A percentile compares a stretch with the other conserved stretches of the same genome.
Evolutionary conservation across 2,329 filamentous ascomycete species (phyloP).

Genomic region (Dothistroma pini): DNA sequence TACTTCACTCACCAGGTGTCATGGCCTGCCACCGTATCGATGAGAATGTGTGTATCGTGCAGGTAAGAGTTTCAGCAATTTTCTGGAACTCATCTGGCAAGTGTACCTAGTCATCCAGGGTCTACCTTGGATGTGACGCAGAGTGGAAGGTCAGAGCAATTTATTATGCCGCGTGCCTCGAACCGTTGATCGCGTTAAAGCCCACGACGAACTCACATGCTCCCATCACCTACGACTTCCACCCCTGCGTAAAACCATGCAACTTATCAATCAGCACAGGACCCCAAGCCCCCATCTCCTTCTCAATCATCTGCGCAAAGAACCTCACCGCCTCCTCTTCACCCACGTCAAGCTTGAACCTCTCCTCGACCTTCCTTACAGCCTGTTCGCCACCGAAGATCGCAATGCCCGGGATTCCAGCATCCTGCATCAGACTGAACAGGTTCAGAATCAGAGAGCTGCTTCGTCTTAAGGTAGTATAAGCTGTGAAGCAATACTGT

Average conservation of each 20-base stretch:
- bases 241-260: constrained; percentile 90
- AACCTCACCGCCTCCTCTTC: constrained; percentile 90
- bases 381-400: constrained; percentile 68
- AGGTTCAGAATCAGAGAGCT: constrained; percentile 90
- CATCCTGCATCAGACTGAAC: constrained; percentile 95
- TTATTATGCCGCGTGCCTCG: no score
- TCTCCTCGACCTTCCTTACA: constrained; percentile 89
- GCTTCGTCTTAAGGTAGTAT: constrained; percentile 83
- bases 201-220: neutral
- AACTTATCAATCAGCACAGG: constrained; percentile 92
- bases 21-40: no score
- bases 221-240: constrained; percentile 38
- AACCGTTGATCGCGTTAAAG: no score
- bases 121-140: no score
- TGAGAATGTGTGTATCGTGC: no score
- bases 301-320: constrained; percentile 85
- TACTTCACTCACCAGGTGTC: no score
- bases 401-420: constrained; percentile 92
- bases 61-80: no score
- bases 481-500: constrained; percentile 93
- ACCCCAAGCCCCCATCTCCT: constrained; percentile 83
- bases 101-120: no score
- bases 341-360: constrained; percentile 84
- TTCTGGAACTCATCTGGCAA: no score
- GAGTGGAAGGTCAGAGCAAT: no score